These are phyloP conservation scores for Salix exigua DNA, from an alignment of 345 rosid genomes.

Conservation along the genomic window DNA sequence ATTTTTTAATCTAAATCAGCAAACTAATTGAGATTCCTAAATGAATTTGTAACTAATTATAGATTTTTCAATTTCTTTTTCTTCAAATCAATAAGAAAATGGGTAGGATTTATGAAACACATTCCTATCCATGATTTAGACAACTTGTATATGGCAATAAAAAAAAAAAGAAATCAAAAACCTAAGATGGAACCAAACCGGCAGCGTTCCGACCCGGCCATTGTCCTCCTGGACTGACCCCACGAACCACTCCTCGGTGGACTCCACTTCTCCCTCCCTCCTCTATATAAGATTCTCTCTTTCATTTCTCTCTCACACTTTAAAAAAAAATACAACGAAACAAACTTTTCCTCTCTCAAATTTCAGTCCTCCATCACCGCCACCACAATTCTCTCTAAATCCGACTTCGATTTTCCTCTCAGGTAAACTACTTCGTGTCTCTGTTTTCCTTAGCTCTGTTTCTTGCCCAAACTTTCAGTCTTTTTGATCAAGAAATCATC, in stretches of 20 bases:
- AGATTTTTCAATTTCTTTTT: too few species aligned
- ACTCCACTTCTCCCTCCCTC: conserved; percentile 1
- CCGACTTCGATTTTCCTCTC: background rate
- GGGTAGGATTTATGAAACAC: too few species aligned
- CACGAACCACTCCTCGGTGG: background rate
- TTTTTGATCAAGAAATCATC: too few species aligned
- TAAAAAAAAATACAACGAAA: background rate
- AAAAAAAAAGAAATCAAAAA: background rate
- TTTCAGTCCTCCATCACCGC: background rate
- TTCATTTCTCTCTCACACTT: conserved; percentile 6
- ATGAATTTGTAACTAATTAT: too few species aligned
- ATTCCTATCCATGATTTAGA: too few species aligned
- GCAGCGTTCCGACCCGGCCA: conserved; percentile 3
- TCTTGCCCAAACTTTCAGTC: too few species aligned
- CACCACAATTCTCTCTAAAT: background rate
- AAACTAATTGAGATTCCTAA: too few species aligned
- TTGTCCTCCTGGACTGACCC: conserved; percentile 30
- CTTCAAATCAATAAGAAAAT: too few species aligned
- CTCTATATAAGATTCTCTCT: conserved; percentile 28
- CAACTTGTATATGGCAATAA: background rate
- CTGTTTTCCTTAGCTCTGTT: background rate
- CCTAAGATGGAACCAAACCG: conserved; percentile 2
- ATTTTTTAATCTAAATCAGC: too few species aligned
- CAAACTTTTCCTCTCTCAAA: background rate
- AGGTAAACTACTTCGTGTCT: background rate